A percentile compares a stretch with the other conserved stretches of the same genome.
Evolutionary conservation across 345 rosid species (phyloP).

Genomic region (Acer campestre): DNA sequence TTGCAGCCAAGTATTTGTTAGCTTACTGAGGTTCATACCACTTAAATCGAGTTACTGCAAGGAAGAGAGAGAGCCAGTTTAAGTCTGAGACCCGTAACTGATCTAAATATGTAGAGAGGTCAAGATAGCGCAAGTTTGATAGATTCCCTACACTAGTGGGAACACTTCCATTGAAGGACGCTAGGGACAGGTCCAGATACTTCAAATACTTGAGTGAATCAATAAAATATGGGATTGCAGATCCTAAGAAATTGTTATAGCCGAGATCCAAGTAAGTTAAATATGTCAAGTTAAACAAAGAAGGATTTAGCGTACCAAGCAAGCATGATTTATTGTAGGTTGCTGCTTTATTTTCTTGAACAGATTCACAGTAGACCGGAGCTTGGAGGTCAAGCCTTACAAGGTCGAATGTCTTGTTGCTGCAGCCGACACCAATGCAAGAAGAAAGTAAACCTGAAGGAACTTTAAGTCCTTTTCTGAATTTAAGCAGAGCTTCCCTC

Average conservation of each 20-base stretch:
- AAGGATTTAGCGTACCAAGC: background rate
- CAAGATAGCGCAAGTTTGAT: too few relatives aligned
- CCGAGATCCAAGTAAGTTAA: background rate
- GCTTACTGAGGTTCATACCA: slow-evolving; percentile 1
- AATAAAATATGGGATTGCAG: background rate
- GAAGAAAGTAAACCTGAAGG: slow-evolving; percentile 25
- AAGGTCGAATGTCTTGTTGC: slow-evolving; percentile 12
- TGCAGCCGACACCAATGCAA: slow-evolving; percentile 17
- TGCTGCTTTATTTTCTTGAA: background rate
- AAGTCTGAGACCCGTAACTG: background rate
- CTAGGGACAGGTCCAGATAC: background rate
- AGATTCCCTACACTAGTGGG: background rate
- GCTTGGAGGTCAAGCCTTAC: background rate
- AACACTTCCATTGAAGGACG: background rate
- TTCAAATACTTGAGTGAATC: slow-evolving; percentile 1
- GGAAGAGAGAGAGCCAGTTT: slow-evolving; percentile 4
- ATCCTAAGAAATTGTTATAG: background rate
- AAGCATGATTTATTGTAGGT: background rate
- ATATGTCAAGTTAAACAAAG: slow-evolving; percentile 5
- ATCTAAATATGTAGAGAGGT: background rate
- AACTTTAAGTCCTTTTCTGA: slow-evolving; percentile 29
- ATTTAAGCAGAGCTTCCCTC: slow-evolving; percentile 29
- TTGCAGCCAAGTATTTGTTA: slow-evolving; percentile 21
- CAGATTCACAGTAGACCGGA: background rate
- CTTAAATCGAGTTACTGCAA: background rate